Conservation (phyloP, 305 asterid species). For the Solanum hybrid region DNA sequence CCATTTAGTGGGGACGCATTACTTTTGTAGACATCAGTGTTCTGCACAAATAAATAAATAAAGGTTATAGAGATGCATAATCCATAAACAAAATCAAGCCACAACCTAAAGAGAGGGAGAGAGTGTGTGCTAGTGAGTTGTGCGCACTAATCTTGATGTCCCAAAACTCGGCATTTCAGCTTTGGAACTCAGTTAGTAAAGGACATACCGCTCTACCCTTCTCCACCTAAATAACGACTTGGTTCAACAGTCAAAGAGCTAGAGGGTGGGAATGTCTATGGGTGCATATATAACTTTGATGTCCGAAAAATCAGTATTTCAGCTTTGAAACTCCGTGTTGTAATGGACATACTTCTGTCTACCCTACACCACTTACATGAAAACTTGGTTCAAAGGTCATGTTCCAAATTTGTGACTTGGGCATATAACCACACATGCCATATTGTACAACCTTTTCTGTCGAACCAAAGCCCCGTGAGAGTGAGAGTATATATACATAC, state of each 20-base stretch:
- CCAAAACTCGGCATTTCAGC: not conserved
- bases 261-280: not conserved
- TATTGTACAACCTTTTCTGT: not conserved
- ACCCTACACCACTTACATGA: not conserved
- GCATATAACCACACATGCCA: not conserved
- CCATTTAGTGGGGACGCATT: slow-evolving; percentile 13
- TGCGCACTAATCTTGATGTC: not conserved
- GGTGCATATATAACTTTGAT: not conserved
- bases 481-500: not conserved
- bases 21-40: slow-evolving; percentile 11
- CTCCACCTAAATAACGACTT: not conserved
- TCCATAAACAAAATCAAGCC: not conserved
- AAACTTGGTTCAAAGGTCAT: not conserved
- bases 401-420: not conserved
- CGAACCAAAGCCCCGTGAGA: not conserved
- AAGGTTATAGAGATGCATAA: not conserved
- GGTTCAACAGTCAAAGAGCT: not conserved
- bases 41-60: slow-evolving; percentile 22
- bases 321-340: not conserved
- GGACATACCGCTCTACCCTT: not conserved
- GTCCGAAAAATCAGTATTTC: not conserved
- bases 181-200: not conserved
- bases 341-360: not conserved
- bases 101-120: not conserved
- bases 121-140: not conserved